Base-by-base conservation (phyloP, 495 filamentous ascomycete species). In the Massariosphaeria phaeospora region DNA sequence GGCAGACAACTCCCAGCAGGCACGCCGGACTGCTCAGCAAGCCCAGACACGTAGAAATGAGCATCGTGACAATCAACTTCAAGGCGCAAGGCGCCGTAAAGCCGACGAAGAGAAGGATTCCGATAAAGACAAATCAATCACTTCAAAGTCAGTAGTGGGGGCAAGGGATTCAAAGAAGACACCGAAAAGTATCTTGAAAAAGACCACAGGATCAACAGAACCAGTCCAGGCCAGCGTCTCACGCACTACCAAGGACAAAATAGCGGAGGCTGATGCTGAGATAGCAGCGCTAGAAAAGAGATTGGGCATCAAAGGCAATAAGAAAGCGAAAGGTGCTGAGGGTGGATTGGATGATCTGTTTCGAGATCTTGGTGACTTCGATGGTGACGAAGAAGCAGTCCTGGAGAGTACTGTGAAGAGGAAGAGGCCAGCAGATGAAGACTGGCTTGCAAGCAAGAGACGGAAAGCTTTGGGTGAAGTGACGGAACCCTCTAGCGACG, bases 261-360 rank as follows among this genome's bases (percentile, higher is more conserved):
- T 97, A 18, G 73, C 71, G 0, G 71, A 83, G 45, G 93, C 97
- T 50, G 88, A 96, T 61, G 83, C 80, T 2, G 88, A 96, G 56
- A 96, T 98, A 63, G 83, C 85, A 13, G 86, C 82, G 8, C 69
- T 96, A 51, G 94, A 98, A 71, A 88, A 83, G 72, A 94, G 87
- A 64, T 75, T 98, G 31, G 91, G 91, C 1, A 72, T 96, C 11
- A 96, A 86, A 67, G 80, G 80, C 17, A 86, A 84, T 45, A 91
- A 85, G 46, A 91, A 85, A 55, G 69, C 85, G 0, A 85, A 89
- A 62, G 76, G 81, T 0, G 89, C 87, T 52, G 89, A 96, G 7
- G 91, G 95, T 66, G 94, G 91, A 0, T 70, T 97, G 12, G 88
- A 84, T 35, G 83, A 85, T 49, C 66, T 96, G 21, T 69, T 96